Percentiles rank a stretch among this genome's conserved stretches.
phyloP scores from a whole-genome alignment of 371 early-diverging fungal genomes.

The Batkoa obscura region DNA sequence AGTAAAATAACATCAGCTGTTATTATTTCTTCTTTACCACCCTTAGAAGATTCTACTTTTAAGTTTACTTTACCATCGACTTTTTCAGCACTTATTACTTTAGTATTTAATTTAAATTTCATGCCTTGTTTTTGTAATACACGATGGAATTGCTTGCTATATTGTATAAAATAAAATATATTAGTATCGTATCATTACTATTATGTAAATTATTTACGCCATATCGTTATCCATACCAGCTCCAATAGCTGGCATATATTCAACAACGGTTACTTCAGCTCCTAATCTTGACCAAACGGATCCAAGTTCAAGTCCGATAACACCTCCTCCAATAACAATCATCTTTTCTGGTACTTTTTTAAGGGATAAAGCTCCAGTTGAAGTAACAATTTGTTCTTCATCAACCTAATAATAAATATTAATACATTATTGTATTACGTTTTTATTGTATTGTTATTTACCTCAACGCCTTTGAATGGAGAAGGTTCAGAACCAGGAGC shows the following conservation, averaged over 20 bases:
- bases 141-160: constrained; percentile 76
- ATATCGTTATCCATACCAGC: constrained; percentile 94
- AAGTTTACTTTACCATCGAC: constrained; percentile 72
- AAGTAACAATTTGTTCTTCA: constrained; percentile 88
- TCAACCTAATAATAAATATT: constrained; percentile 30
- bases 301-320: constrained; percentile 95
- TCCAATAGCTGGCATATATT: constrained; percentile 83
- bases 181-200: neutral
- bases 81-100: constrained; percentile 73
- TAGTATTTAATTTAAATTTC: constrained; percentile 94
- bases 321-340: constrained; percentile 97
- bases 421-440: neutral
- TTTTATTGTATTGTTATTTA: constrained; percentile 9
- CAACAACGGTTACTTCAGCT: constrained; percentile 88
- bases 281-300: constrained; percentile 95
- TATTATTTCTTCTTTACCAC: constrained; percentile 54
- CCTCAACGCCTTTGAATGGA: constrained; percentile 83
- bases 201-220: constrained; percentile 59
- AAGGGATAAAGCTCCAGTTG: constrained; percentile 90
- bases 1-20: constrained; percentile 86
- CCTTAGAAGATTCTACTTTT: constrained; percentile 77
- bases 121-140: constrained; percentile 85
- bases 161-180: constrained; percentile 8
- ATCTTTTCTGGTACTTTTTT: constrained; percentile 89
- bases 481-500: constrained; percentile 94